These are phyloP conservation scores for Eimeria necatrix DNA, from an alignment of 169 alveolate genomes.

Conservation along the genomic window DNA sequence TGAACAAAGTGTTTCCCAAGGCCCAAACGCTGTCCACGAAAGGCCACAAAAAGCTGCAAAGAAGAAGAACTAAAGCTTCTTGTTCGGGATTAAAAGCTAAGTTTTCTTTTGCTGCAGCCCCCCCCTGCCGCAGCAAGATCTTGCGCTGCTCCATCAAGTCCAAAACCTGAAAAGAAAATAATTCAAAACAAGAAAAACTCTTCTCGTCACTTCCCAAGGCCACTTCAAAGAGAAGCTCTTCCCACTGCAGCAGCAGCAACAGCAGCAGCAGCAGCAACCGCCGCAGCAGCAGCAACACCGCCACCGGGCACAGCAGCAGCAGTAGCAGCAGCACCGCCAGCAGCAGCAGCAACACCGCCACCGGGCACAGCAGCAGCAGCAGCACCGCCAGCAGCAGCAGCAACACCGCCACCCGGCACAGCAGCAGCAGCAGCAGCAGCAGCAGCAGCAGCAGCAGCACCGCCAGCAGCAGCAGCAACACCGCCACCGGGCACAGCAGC, in stretches of 20 bases:
- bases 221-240: neutral
- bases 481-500: too few species aligned
- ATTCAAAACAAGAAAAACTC: neutral
- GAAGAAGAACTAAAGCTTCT: constrained; percentile 4
- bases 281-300: too few species aligned
- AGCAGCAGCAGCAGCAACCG: neutral
- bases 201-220: neutral
- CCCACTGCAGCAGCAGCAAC: neutral
- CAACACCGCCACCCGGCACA: too few species aligned
- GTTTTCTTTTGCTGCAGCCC: neutral
- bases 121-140: constrained; percentile 6
- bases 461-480: too few species aligned
- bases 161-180: neutral
- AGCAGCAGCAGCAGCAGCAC: too few species aligned
- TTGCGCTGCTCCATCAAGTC: constrained; percentile 39
- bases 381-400: too few species aligned
- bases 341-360: too few species aligned
- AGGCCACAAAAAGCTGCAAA: constrained; percentile 70
- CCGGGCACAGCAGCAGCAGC: too few species aligned
- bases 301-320: too few species aligned
- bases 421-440: too few species aligned
- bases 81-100: neutral
- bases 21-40: constrained; percentile 78
- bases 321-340: too few species aligned
- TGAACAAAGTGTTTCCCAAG: constrained; percentile 38